Percentiles rank a stretch among this genome's conserved stretches.
These are phyloP conservation scores for Leucogyrophana mollusca DNA, from an alignment of 768 basidiomycete species.

Conservation along the genomic window DNA sequence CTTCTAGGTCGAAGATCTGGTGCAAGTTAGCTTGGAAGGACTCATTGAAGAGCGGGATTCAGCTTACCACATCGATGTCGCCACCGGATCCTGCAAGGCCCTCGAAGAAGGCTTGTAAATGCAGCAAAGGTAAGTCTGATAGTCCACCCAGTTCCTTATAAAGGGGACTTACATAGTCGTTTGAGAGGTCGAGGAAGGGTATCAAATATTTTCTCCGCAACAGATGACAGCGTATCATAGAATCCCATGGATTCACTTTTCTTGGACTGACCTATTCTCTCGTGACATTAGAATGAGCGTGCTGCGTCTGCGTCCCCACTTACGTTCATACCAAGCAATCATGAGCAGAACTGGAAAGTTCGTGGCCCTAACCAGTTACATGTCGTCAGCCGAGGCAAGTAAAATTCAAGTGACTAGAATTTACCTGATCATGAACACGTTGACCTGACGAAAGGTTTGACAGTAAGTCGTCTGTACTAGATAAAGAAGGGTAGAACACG, in stretches of 20 bases:
- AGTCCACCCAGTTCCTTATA: not conserved
- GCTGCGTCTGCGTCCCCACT: constrained; percentile 2
- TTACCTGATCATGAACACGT: constrained; percentile 85
- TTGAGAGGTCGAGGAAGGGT: constrained; percentile 75
- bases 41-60: not conserved
- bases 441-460: constrained; percentile 54
- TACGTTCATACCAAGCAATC: constrained; percentile 83
- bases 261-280: constrained; percentile 56
- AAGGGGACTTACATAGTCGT: constrained; percentile 56
- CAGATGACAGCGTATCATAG: constrained; percentile 67
- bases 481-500: constrained; percentile 10
- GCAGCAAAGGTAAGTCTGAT: not conserved
- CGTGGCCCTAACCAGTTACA: constrained; percentile 49
- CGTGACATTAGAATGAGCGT: constrained; percentile 1
- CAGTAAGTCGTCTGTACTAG: constrained; percentile 14
- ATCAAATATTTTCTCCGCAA: constrained; percentile 70
- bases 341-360: constrained; percentile 80
- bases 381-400: not conserved
- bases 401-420: constrained; percentile 1
- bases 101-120: constrained; percentile 69
- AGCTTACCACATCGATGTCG: constrained; percentile 71
- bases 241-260: constrained; percentile 61
- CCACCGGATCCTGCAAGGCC: constrained; percentile 68
- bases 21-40: not conserved
- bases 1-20: constrained; percentile 80